Evolutionary conservation across 2,329 filamentous ascomycete species (phyloP).

Genomic region (Talaromyces sp.): DNA sequence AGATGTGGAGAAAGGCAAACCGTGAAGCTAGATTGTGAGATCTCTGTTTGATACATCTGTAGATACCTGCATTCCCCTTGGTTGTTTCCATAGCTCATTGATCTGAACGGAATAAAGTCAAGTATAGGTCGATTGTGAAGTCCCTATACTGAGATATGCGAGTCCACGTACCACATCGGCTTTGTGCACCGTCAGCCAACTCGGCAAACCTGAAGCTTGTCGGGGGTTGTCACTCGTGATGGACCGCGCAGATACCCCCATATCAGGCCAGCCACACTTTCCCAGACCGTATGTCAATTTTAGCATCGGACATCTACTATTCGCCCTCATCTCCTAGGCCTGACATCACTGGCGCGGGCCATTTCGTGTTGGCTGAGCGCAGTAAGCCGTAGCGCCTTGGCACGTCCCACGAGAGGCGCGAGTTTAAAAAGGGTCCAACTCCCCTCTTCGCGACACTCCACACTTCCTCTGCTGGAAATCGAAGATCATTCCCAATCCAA

Average conservation of each 20-base stretch:
- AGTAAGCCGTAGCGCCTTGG: slow-evolving; percentile 3
- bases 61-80: no score
- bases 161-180: no score
- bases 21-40: slow-evolving; percentile 23
- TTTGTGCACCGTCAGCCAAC: not conserved
- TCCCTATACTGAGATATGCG: no score
- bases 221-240: not conserved
- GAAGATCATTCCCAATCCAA: not conserved
- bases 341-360: not conserved
- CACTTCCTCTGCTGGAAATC: not conserved
- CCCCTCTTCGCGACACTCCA: not conserved
- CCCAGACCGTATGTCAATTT: not conserved
- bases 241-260: not conserved
- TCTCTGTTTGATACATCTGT: not conserved
- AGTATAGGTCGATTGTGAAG: no score
- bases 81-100: no score
- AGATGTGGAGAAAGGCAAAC: slow-evolving; percentile 61
- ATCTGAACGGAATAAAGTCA: no score
- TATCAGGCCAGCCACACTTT: not conserved
- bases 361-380: not conserved
- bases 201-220: not conserved
- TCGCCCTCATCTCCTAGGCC: no score
- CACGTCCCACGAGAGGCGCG: not conserved
- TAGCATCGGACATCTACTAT: no score
- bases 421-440: not conserved